Percentiles rank a stretch among this genome's conserved stretches.
phyloP scores from a whole-genome alignment of 164 flowering plant species.

The Magnolia changhungtana region DNA sequence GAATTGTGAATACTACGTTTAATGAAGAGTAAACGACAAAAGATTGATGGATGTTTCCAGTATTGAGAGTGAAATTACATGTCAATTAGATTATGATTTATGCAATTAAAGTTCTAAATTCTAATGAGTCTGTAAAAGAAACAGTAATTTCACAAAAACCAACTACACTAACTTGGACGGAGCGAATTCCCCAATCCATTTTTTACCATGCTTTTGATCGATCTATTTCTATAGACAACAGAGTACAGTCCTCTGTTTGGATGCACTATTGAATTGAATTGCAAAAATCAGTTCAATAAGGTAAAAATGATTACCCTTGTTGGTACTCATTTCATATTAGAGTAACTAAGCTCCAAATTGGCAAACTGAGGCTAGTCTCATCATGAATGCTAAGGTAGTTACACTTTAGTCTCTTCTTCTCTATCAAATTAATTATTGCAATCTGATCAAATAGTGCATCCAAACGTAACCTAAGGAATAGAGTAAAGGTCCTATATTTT shows the following conservation, averaged over 20 bases:
- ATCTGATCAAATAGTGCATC: not conserved
- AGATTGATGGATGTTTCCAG: not conserved
- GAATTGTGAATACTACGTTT: not conserved
- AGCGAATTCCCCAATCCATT: not conserved
- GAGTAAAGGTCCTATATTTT: not conserved
- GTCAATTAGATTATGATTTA: not conserved
- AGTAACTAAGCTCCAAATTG: not conserved
- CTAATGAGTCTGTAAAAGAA: not conserved
- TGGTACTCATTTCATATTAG: not conserved
- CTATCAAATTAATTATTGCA: not conserved
- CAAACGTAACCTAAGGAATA: not conserved
- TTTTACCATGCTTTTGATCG: not conserved
- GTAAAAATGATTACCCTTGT: not conserved
- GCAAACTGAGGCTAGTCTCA: not conserved
- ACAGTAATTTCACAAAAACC: not conserved
- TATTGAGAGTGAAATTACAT: too few relatives aligned
- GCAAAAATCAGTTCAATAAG: not conserved
- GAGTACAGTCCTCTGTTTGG: not conserved
- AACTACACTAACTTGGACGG: not conserved
- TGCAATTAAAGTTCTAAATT: not conserved
- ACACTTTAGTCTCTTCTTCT: not conserved
- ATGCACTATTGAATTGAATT: not conserved
- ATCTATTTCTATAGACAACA: not conserved
- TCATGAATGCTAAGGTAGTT: not conserved
- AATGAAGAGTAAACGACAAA: not conserved